Percentiles rank a stretch among this genome's conserved stretches.
Evolutionary conservation across 192 early-diverging fungal species (phyloP).

Genomic region (Helicostylum pulchrum): DNA sequence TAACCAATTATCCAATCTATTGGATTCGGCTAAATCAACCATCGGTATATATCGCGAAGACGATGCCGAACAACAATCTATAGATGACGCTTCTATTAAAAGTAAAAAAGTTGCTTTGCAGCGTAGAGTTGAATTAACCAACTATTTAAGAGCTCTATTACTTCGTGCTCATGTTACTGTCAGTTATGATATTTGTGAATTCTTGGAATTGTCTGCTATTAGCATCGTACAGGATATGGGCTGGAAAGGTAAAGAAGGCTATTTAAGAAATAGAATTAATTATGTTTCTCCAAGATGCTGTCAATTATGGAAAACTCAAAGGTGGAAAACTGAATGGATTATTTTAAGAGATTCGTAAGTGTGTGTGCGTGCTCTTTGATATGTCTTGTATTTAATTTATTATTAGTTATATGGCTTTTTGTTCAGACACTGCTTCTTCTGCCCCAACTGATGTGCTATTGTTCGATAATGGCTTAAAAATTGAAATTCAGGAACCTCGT

Average conservation of each 20-base stretch:
- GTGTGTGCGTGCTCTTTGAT: not conserved
- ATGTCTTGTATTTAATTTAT: not conserved
- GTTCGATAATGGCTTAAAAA: constrained; percentile 42
- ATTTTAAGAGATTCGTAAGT: constrained; percentile 62
- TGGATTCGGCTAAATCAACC: constrained; percentile 30
- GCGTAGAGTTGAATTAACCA: constrained; percentile 51
- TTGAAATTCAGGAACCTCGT: constrained; percentile 24
- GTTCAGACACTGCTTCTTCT: constrained; percentile 29
- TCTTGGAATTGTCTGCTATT: constrained; percentile 67
- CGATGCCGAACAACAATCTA: not conserved
- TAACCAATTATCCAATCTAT: constrained; percentile 23
- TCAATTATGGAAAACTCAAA: constrained; percentile 21
- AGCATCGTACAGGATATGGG: constrained; percentile 73
- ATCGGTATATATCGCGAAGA: constrained; percentile 14
- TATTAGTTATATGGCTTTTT: constrained; percentile 43
- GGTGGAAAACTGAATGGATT: constrained; percentile 64
- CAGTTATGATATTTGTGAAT: constrained; percentile 66
- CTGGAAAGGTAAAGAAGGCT: constrained; percentile 80
- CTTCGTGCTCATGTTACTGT: constrained; percentile 55
- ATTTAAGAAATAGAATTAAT: constrained; percentile 57
- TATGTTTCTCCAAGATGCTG: constrained; percentile 46
- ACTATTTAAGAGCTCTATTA: constrained; percentile 56
- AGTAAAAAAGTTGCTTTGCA: constrained; percentile 22
- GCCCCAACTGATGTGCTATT: constrained; percentile 47
- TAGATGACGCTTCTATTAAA: constrained; percentile 13